Evolutionary conservation across 1,284 basidiomycete species (phyloP).

Genomic region (Chalciporus sp.): DNA sequence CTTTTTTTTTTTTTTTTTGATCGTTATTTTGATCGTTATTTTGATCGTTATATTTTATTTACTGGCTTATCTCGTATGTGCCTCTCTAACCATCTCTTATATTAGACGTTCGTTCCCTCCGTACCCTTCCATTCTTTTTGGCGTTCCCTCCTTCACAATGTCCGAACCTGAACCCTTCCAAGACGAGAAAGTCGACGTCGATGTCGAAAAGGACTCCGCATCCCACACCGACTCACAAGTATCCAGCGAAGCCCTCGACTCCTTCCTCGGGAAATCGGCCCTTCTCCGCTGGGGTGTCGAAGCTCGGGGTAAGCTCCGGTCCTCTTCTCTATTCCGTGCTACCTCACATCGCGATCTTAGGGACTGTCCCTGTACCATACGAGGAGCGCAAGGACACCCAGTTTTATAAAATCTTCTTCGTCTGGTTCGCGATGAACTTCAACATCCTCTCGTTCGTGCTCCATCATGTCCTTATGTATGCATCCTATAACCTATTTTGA

Average conservation of each 20-base stretch:
- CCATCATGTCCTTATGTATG: background rate
- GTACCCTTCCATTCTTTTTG: conserved; percentile 7
- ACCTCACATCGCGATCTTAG: conserved; percentile 30
- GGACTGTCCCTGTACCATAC: conserved; percentile 52
- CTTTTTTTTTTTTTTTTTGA: conserved; percentile 4
- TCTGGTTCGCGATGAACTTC: conserved; percentile 74
- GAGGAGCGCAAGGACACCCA: conserved; percentile 61
- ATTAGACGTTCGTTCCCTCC: conserved; percentile 14
- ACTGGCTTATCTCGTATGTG: conserved; percentile 16
- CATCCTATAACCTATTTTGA: conserved; percentile 3
- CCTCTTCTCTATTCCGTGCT: background rate
- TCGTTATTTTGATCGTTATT: no score
- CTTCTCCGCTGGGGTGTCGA: conserved; percentile 35
- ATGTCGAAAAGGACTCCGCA: conserved; percentile 32
- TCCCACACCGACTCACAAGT: conserved; percentile 19
- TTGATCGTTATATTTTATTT: background rate
- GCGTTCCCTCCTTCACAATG: conserved; percentile 19
- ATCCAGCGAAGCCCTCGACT: background rate
- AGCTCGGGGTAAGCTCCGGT: conserved; percentile 24
- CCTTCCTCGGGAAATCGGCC: conserved; percentile 12
- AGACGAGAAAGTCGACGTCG: conserved; percentile 26
- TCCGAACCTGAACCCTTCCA: conserved; percentile 21
- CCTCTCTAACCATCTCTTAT: conserved; percentile 14
- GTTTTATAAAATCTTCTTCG: conserved; percentile 73
- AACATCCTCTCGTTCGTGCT: conserved; percentile 70